Conservation (phyloP, 164 flowering plant species). For the Nymphaea colorata region DNA sequence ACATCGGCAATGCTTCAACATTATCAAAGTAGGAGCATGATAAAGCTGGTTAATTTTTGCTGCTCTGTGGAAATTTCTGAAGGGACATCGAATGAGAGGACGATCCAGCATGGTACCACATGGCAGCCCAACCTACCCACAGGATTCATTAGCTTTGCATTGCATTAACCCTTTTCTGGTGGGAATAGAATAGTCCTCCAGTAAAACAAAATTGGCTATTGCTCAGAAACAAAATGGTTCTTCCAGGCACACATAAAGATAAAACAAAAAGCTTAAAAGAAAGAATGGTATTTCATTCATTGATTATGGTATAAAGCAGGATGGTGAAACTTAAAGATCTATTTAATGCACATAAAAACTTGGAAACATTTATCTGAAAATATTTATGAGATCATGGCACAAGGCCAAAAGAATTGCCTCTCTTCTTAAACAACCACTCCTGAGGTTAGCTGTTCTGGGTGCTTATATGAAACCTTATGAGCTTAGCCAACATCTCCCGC, state of each 20-base stretch:
- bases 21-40: too few species aligned
- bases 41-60: too few species aligned
- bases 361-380: background rate
- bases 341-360: background rate
- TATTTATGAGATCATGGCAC: background rate
- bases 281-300: background rate
- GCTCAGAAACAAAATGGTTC: background rate
- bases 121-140: too few species aligned
- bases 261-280: background rate
- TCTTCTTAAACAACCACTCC: background rate
- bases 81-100: too few species aligned
- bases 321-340: background rate
- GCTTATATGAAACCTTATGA: conserved; percentile 68
- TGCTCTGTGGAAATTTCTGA: too few species aligned
- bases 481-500: conserved; percentile 58
- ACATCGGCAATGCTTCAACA: too few species aligned
- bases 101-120: too few species aligned
- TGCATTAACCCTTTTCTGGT: too few species aligned
- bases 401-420: background rate
- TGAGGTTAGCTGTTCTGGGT: conserved; percentile 4
- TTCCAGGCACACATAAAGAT: background rate
- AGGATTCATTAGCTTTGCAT: too few species aligned
- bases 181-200: too few species aligned
- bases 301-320: background rate
- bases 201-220: too few species aligned